Evolutionary conservation across 148 eudicot genomes (phyloP), one percentile per base, ranked within the genome.

Genomic region (Vaccinium corymbosum): DNA sequence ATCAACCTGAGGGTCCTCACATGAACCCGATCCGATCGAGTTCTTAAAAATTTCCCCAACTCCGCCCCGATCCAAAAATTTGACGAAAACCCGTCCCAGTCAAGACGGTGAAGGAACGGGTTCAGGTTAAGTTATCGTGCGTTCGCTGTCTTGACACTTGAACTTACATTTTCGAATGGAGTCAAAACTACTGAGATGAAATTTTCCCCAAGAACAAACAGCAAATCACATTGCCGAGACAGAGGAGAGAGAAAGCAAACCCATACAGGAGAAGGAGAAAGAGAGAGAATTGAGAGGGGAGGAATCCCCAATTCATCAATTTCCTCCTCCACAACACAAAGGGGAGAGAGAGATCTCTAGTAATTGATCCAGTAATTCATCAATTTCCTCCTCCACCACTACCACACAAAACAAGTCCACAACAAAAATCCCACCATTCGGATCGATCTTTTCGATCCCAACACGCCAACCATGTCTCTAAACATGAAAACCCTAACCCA

Each of bases 401-500:
- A 25, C 71, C 73, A 68, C 73, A 38, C 1, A 16, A 13, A 12
- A 68, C 73, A 68, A 66, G 38, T 68, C 27, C 68, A 6, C 12
- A 61, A 6, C 11, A 29, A 25, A 29, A 66, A 12, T 66, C 4
- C 11, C 0, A 29, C 5, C 17, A 68, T 13, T 27, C 17, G 73
- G 73, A 68, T 68, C 73, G 38, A 29, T 68, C 32, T 3, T 50
- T 10, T 68, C 73, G 42, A 68, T 66, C 35, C 72, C 29, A n/a
- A 6, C 62, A 17, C 10, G 12, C 72, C 1, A 25, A 85, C 50
- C 83, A 97, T 97, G 99, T 90, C 98, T 82, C 85, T 94, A 15
- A 93, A 94, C 83, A 97, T 97, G 97, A 94, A 93, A 86, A 92
- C 95, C 88, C 88, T 97, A 71, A 90, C 95, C 25, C 98, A 97